phyloP scores from a whole-genome alignment of 2,329 filamentous ascomycete species.

The Colletotrichum spaethianum region DNA sequence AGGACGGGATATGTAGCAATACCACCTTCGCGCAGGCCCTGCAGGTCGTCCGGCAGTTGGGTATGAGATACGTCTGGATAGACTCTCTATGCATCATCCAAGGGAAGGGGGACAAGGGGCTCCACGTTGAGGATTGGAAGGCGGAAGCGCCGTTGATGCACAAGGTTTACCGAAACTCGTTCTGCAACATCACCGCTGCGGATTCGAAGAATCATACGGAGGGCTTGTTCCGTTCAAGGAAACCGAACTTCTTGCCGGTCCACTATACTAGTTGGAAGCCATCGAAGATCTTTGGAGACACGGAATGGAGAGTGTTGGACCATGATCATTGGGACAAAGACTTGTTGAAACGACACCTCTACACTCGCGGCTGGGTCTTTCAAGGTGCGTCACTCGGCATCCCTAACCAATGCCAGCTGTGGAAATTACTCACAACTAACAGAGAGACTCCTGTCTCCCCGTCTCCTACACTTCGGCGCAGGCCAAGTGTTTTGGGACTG shows the following conservation, averaged over 20 bases:
- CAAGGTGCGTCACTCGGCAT: not conserved
- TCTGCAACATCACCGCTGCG: conserved; percentile 42
- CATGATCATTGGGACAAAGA: conserved; percentile 24
- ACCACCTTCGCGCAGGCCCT: conserved; percentile 44
- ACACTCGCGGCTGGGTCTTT: conserved; percentile 35
- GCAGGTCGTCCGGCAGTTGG: conserved; percentile 32
- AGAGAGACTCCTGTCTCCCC: conserved; percentile 43
- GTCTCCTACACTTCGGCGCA: conserved; percentile 43
- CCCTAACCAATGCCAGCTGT: not conserved
- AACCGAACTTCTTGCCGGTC: not conserved
- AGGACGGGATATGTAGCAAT: conserved; percentile 4
- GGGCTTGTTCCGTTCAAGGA: conserved; percentile 30
- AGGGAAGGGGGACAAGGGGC: not conserved
- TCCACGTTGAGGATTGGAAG: conserved; percentile 40
- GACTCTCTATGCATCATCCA: conserved; percentile 48
- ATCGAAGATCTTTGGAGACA: not conserved
- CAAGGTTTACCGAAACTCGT: conserved; percentile 36
- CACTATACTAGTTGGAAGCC: not conserved
- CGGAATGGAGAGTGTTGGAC: not conserved
- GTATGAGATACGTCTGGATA: conserved; percentile 46
- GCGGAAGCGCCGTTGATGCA: conserved; percentile 38
- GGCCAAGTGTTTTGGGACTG: conserved; percentile 47
- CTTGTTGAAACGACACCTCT: conserved; percentile 12
- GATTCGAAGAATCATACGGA: conserved; percentile 25
- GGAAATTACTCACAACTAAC: not conserved